A percentile compares a stretch with the other conserved stretches of the same genome.
Conservation (phyloP, 1,284 basidiomycete genomes). For the Boletus semigastroideus region DNA sequence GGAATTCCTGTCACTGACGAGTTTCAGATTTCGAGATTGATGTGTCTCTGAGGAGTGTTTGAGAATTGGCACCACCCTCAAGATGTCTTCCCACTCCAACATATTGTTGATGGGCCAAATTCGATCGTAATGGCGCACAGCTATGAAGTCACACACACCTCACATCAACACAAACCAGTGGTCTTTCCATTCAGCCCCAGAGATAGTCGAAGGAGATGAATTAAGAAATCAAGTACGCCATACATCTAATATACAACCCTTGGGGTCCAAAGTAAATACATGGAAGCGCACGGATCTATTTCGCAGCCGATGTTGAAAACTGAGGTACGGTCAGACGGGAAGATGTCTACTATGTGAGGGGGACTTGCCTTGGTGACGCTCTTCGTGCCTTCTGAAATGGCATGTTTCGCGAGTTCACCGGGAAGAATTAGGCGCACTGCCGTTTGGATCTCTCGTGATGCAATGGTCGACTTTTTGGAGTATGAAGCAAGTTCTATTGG, state of each 20-base stretch:
- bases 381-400: conserved; percentile 80
- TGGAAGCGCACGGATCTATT: conserved; percentile 24
- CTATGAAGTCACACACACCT: too few relatives aligned
- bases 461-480: conserved; percentile 82
- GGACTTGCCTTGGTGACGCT: conserved; percentile 40
- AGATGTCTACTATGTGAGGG: conserved; percentile 8
- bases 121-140: too few relatives aligned
- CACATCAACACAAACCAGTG: too few relatives aligned
- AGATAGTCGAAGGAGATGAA: conserved; percentile 13
- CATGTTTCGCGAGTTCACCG: conserved; percentile 64
- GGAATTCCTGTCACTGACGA: neutral
- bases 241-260: conserved; percentile 33
- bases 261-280: conserved; percentile 12
- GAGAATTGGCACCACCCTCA: too few relatives aligned
- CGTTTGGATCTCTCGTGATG: conserved; percentile 81
- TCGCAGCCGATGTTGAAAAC: conserved; percentile 46
- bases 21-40: conserved; percentile 13
- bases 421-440: conserved; percentile 78
- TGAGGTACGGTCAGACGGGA: conserved; percentile 8
- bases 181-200: too few relatives aligned
- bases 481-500: conserved; percentile 67
- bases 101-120: too few relatives aligned
- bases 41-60: too few relatives aligned
- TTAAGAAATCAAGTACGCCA: conserved; percentile 30
- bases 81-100: too few relatives aligned